Base-by-base conservation (phyloP, 345 rosid genomes). In the Moricandia moricandioides region DNA sequence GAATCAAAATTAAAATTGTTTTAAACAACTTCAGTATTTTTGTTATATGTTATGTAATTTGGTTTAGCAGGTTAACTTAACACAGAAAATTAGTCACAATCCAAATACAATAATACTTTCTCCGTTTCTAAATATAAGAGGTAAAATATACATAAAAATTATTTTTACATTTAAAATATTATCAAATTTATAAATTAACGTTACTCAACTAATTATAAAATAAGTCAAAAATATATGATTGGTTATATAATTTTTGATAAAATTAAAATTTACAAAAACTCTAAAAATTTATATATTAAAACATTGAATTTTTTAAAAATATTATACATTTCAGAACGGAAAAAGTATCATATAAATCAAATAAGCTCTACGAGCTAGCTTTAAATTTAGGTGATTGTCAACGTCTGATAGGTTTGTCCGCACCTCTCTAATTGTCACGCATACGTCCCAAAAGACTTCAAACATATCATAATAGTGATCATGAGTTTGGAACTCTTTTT, bases 361-460 rank as follows among this genome's bases (percentile, higher is more conserved):
- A 61, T 8, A 37, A 16, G 17, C 65, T 66, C 27, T 6, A 52
- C 3, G 47, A 54, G 31, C 40, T 14, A 45, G 7, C 8, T 26
- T 51, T 51, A 47, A 61, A 33, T 68, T 34, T 54, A 68, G 49
- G 62, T 68, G 62, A 33, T 68, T 1, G 34, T 54, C 62, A 54
- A 34, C 62, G 18, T 54, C 51, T 51, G 59, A 67, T 49, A 49
- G 70, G 30, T 67, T 21, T 67, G 45, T 49, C 12, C 6, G 8
- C 71, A 52, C 61, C 49, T 11, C 47, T 47, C 6, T 52, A 13
- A 52, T 29, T 52, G 71, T 67, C 61, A 67, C 49, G 17, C 13
- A 29, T 67, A 67, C 71, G 61, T 54, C 70, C 14, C 71, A 14
- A 67, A 5, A 14, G 16, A 8, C 58, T 66, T 18, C 39, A 27